phyloP scores from a whole-genome alignment of 331 rosid genomes.

The Arachis monticola region DNA sequence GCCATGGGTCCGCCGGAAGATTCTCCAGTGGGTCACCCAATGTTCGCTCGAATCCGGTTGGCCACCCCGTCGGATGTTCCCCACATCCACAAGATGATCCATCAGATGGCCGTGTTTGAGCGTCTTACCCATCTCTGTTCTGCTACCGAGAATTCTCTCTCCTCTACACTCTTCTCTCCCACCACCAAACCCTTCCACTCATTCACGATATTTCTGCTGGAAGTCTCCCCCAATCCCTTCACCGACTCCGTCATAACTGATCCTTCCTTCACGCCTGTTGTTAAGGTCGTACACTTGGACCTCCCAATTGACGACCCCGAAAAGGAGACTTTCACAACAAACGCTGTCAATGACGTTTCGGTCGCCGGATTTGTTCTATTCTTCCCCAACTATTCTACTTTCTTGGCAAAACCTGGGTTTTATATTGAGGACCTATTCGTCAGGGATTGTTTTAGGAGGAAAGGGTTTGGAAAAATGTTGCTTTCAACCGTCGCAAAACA shows the following conservation, averaged over 20 bases:
- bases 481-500: slow-evolving; percentile 75
- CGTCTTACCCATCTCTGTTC: slow-evolving; percentile 62
- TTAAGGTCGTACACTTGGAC: slow-evolving; percentile 45
- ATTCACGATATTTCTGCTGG: slow-evolving; percentile 75
- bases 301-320: slow-evolving; percentile 68
- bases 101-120: slow-evolving; percentile 81
- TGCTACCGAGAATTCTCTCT: slow-evolving; percentile 75
- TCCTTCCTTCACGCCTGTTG: slow-evolving; percentile 46
- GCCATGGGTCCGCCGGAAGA: slow-evolving; percentile 42
- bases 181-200: slow-evolving; percentile 63
- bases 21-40: slow-evolving; percentile 48
- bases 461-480: slow-evolving; percentile 70
- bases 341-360: slow-evolving; percentile 12
- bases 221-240: slow-evolving; percentile 67
- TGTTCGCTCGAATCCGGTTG: slow-evolving; percentile 35
- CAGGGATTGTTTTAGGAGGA: slow-evolving; percentile 78
- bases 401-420: slow-evolving; percentile 70
- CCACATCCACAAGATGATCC: slow-evolving; percentile 41
- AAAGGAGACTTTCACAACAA: slow-evolving; percentile 43
- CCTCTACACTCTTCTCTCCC: slow-evolving; percentile 66
- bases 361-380: slow-evolving; percentile 77
- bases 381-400: slow-evolving; percentile 70
- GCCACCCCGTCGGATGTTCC: too few relatives aligned
- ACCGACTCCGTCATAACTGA: neutral
- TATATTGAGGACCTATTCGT: slow-evolving; percentile 76